These are phyloP conservation scores for Mixia osmundae DNA, from an alignment of 1,284 basidiomycete species.

Conservation along the genomic window DNA sequence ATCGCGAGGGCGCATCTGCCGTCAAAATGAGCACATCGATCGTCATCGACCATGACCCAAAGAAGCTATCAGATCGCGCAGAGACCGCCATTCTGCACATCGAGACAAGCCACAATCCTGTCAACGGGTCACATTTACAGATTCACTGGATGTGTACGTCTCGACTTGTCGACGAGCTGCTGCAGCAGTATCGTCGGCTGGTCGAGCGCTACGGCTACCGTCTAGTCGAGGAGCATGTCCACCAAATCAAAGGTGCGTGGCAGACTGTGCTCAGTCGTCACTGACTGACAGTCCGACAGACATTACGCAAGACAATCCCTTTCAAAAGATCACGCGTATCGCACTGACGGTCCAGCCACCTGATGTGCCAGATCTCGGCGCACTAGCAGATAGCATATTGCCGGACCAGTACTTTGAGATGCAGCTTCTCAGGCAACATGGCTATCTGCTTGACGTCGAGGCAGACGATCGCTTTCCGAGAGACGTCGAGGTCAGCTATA, in stretches of 20 bases:
- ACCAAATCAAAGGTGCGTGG: constrained; percentile 62
- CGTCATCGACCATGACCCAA: constrained; percentile 62
- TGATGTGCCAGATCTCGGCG: constrained; percentile 1
- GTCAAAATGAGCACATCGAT: constrained; percentile 46
- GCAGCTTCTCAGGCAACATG: constrained; percentile 10
- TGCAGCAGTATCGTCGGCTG: constrained; percentile 58
- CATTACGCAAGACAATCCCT: constrained; percentile 47
- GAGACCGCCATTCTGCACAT: constrained; percentile 70
- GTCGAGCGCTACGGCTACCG: constrained; percentile 71
- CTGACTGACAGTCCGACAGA: no score
- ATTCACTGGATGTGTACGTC: constrained; percentile 93
- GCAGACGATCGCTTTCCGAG: constrained; percentile 53
- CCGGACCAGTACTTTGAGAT: constrained; percentile 11
- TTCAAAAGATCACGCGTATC: constrained; percentile 56
- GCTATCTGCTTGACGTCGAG: constrained; percentile 31
- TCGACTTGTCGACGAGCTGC: constrained; percentile 74
- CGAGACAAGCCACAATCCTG: constrained; percentile 75
- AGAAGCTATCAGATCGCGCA: constrained; percentile 52
- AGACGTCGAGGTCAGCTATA: constrained; percentile 61
- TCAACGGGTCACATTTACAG: constrained; percentile 81
- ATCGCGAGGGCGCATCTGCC: constrained; percentile 1
- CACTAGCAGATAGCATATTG: constrained; percentile 1
- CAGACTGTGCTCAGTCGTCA: no score
- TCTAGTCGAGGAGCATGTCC: constrained; percentile 27
- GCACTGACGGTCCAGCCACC: constrained; percentile 14